Percentiles rank a stretch among this genome's conserved stretches.
These are phyloP conservation scores for Boletus tylopilopsis DNA, from an alignment of 768 basidiomycete species.

Conservation along the genomic window DNA sequence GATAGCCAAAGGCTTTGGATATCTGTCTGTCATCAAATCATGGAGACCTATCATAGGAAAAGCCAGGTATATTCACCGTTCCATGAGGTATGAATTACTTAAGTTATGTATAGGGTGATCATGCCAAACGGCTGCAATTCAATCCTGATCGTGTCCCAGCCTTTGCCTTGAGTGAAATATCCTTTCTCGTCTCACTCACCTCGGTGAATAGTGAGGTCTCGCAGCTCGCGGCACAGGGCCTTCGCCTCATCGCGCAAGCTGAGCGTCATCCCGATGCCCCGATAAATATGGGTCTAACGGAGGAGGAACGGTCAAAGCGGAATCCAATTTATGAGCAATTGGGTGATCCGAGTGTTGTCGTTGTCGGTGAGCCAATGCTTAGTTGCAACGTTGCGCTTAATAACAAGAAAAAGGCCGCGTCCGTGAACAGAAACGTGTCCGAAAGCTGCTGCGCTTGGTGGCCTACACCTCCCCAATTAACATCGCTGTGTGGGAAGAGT, in stretches of 20 bases:
- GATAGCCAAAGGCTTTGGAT: conserved; percentile 70
- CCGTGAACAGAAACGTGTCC: conserved; percentile 75
- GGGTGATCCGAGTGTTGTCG: conserved; percentile 67
- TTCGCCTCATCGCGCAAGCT: conserved; percentile 64
- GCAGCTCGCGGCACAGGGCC: conserved; percentile 60
- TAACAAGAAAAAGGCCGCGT: conserved; percentile 53
- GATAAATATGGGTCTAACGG: conserved; percentile 43
- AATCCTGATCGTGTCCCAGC: conserved; percentile 54
- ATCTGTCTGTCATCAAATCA: conserved; percentile 53
- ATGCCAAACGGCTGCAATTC: conserved; percentile 48
- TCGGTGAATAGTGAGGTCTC: conserved; percentile 67
- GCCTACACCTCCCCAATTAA: conserved; percentile 63
- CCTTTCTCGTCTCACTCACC: conserved; percentile 66
- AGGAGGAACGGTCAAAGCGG: conserved; percentile 64
- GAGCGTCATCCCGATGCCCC: conserved; percentile 63
- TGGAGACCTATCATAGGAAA: conserved; percentile 52
- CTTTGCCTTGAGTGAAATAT: conserved; percentile 67
- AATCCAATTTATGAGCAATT: conserved; percentile 75
- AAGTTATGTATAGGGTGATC: conserved; percentile 33
- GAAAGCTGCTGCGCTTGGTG: conserved; percentile 64
- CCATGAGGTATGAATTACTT: neutral
- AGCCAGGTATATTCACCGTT: conserved; percentile 38
- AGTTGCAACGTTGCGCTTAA: neutral
- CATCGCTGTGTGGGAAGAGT: conserved; percentile 80
- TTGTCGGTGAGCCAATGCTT: conserved; percentile 54